Base-by-base conservation (phyloP, 768 basidiomycete species). In the Amanita pallidorosea region DNA sequence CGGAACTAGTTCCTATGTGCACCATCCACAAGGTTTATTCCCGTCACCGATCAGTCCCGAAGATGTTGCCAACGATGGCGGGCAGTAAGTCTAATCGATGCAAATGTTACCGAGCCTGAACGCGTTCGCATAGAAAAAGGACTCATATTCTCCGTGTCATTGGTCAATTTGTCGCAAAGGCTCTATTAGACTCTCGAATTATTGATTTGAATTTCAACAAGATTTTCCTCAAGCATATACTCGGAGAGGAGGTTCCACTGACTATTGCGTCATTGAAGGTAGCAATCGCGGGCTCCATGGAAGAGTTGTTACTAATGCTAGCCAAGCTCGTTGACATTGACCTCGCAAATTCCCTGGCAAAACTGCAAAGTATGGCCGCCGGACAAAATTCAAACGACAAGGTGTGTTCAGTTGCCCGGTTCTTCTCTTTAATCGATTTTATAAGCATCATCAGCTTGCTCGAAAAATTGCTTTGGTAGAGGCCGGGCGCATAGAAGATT, bases 151-250 rank as follows among this genome's bases (percentile, higher is more conserved):
- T 94, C 64, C 80, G 85, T 37, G 84, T 94, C 18, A 82, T 98
- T 43, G 96, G 96, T 3, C 90, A 95, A 65, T 97, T 98, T 66
- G 83, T 96, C 22, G 96, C 93, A 7, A 95, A 97, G 68, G 93
- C 95, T 3, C 83, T 98, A 76, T 71, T 98, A 40, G 96, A 99
- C 67, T 96, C 94, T 8, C 80, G 96, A 17, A 97, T 98, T 61
- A 95, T 98, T 67, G 96, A 98, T 64, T 72, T 98, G 56, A 83
- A 88, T 25, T 83, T 98, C 65, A 97, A 92, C 71, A 91, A 88
- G 64, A 70, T 95, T n/a, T 97, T 98, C 76, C 72, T 98, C 56
- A 91, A 89, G 64, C 76, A 89, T 47, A 76, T 94, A 5, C 78
- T 98, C 12, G 91, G 89, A 18, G 88, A 93, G 56, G 82, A 88